Percentiles rank a stretch among this genome's conserved stretches.
Conservation (phyloP, 768 basidiomycete genomes). For the Amanita inopinata region DNA sequence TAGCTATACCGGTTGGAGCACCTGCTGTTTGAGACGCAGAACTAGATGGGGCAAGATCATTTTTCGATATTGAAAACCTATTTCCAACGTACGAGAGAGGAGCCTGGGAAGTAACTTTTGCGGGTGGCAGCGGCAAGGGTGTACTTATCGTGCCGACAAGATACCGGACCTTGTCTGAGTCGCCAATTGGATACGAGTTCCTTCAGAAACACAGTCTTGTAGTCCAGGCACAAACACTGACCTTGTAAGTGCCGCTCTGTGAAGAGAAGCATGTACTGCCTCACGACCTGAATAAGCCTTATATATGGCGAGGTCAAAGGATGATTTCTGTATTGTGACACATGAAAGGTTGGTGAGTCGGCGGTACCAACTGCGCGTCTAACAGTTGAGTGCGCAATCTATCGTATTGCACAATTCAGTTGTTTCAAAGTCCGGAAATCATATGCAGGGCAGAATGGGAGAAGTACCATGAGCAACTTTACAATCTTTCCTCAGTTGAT, state of each 20-base stretch:
- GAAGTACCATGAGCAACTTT: conserved; percentile 34
- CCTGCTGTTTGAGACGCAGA: too few relatives aligned
- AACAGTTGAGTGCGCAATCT: conserved; percentile 31
- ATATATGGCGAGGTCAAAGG: conserved; percentile 27
- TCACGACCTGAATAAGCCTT: conserved; percentile 22
- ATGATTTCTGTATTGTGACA: conserved; percentile 19
- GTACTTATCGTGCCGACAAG: background rate
- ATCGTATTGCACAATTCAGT: background rate
- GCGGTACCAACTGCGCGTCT: conserved; percentile 18
- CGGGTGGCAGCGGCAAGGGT: background rate
- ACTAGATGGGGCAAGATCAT: background rate
- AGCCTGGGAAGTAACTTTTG: background rate
- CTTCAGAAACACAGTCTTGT: too few relatives aligned
- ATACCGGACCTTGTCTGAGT: background rate
- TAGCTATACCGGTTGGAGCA: too few relatives aligned
- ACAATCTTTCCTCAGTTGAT: conserved; percentile 30
- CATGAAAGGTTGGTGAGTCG: conserved; percentile 20
- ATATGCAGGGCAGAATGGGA: too few relatives aligned
- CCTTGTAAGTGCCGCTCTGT: conserved; percentile 25
- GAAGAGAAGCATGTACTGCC: conserved; percentile 22
- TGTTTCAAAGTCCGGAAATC: background rate
- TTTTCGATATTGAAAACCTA: background rate
- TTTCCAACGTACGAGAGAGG: conserved; percentile 1
- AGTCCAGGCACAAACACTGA: conserved; percentile 11
- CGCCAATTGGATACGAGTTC: background rate